Evolutionary conservation across 2,329 filamentous ascomycete genomes (phyloP).

Genomic region (Chlorencoelia australis): DNA sequence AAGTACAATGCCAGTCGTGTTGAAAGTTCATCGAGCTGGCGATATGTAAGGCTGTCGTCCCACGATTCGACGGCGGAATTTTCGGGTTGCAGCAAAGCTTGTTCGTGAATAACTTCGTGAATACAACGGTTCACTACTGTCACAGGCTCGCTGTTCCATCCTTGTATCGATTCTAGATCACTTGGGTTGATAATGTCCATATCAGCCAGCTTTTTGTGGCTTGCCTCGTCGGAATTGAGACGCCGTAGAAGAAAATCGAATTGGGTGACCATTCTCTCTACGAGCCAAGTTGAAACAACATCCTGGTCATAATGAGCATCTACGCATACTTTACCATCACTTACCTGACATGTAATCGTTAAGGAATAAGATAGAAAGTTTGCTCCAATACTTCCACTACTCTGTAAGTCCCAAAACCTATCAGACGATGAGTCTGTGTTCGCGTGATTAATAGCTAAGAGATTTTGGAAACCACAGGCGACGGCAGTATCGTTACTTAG

Average conservation of each 20-base stretch:
- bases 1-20: slow-evolving; percentile 15
- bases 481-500: neutral
- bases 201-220: slow-evolving; percentile 2
- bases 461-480: neutral
- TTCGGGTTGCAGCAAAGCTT: slow-evolving; percentile 10
- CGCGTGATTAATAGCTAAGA: too few species aligned
- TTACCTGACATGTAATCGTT: slow-evolving; percentile 5
- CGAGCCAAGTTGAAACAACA: slow-evolving; percentile 4
- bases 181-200: slow-evolving; percentile 3
- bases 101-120: slow-evolving; percentile 15
- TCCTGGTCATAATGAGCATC: slow-evolving; percentile 7
- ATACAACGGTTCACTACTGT: neutral
- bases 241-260: slow-evolving; percentile 6
- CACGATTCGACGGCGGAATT: slow-evolving; percentile 18
- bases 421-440: too few species aligned
- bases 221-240: slow-evolving; percentile 2
- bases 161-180: slow-evolving; percentile 1
- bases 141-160: slow-evolving; percentile 1
- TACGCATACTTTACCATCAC: neutral
- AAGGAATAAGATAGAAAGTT: slow-evolving; percentile 9
- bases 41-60: slow-evolving; percentile 19
- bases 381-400: slow-evolving; percentile 2
- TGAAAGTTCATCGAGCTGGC: slow-evolving; percentile 18
- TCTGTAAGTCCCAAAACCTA: slow-evolving; percentile 2
- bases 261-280: slow-evolving; percentile 4